Conservation (phyloP, 768 basidiomycete species). For the Cystofilobasidium bisporidii region DNA sequence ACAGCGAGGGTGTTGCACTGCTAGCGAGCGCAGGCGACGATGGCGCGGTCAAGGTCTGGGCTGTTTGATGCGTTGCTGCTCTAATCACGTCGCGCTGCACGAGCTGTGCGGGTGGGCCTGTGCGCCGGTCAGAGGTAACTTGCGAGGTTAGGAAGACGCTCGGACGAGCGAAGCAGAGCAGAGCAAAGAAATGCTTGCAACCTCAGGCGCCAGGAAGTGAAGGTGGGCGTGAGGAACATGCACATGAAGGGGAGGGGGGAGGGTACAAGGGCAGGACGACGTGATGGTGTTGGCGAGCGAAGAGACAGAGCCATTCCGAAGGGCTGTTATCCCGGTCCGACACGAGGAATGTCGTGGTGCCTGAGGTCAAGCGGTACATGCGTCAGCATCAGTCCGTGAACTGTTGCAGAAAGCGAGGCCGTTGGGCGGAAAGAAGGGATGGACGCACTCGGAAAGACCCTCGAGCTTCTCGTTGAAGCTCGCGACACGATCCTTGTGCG, state of each 20-base stretch:
- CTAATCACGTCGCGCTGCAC: no score
- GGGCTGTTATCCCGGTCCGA: constrained; percentile 25
- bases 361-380: background rate
- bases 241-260: background rate
- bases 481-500: constrained; percentile 85
- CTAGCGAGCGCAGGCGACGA: constrained; percentile 48
- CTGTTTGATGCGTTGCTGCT: no score
- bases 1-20: background rate
- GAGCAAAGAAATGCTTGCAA: no score
- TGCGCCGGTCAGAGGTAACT: no score
- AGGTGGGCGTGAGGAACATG: background rate
- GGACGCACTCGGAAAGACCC: constrained; percentile 68
- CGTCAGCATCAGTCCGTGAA: background rate
- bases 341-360: constrained; percentile 30
- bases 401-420: background rate
- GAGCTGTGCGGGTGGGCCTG: no score
- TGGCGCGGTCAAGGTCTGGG: constrained; percentile 73
- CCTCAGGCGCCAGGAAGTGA: no score
- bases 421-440: background rate
- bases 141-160: no score
- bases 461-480: constrained; percentile 84
- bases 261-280: constrained; percentile 2
- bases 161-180: no score
- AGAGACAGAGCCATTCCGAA: background rate
- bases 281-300: background rate